phyloP scores from a whole-genome alignment of 2,329 filamentous ascomycete genomes.

The Cladorrhinum sp. region DNA sequence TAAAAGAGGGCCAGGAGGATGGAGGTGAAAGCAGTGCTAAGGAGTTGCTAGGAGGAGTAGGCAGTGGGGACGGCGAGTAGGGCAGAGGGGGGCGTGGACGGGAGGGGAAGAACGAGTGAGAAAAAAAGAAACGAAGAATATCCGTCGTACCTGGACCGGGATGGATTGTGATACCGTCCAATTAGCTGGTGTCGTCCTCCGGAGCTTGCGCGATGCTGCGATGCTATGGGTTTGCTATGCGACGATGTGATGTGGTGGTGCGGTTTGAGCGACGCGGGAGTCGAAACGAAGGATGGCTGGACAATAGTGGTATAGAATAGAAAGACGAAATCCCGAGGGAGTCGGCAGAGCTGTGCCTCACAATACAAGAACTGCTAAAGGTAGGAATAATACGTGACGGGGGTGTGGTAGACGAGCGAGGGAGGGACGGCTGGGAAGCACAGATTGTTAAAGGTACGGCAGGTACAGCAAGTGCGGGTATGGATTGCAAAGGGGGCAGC shows the following conservation, averaged over 20 bases:
- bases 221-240: background rate
- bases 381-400: background rate
- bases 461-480: background rate
- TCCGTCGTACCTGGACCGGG: conserved; percentile 10
- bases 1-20: background rate
- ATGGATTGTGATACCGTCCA: background rate
- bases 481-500: background rate
- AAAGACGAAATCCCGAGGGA: background rate
- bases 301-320: background rate
- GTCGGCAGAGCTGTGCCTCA: background rate
- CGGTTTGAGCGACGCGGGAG: background rate
- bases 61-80: conserved; percentile 10
- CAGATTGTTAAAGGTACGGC: background rate
- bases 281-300: conserved; percentile 2
- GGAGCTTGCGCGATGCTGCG: background rate
- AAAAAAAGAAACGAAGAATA: conserved; percentile 8
- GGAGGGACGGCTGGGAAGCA: background rate
- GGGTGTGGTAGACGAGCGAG: background rate
- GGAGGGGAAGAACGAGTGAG: conserved; percentile 1
- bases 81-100: conserved; percentile 3
- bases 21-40: conserved; percentile 4
- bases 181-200: background rate
- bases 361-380: background rate
- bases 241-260: background rate
- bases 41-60: conserved; percentile 11